Conservation (phyloP, 352 stramenopile species). For the Pythium volutum region DNA sequence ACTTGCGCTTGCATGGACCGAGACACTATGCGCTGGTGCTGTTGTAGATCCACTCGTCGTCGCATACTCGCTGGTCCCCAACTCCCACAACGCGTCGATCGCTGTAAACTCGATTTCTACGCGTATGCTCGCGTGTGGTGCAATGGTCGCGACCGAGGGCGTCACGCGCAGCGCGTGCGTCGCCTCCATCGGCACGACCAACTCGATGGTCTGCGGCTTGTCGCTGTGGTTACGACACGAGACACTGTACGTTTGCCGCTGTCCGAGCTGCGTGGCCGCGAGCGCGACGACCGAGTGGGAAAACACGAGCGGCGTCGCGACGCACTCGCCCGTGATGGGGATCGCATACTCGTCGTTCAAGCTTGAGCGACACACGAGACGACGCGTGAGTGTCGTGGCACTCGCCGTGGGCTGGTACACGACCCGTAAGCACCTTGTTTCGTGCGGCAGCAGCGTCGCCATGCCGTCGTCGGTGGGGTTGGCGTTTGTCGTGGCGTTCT, state of each 20-base stretch:
- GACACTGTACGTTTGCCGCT: slow-evolving; percentile 39
- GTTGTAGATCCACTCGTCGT: not conserved
- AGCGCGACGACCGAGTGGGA: slow-evolving; percentile 49
- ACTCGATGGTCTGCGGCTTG: slow-evolving; percentile 37
- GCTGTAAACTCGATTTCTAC: slow-evolving; percentile 86
- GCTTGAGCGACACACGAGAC: slow-evolving; percentile 41
- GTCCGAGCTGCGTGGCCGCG: slow-evolving; percentile 35
- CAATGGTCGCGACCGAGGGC: slow-evolving; percentile 59
- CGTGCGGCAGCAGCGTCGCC: slow-evolving; percentile 46
- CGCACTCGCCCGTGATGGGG: slow-evolving; percentile 32
- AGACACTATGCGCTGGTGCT: slow-evolving; percentile 11
- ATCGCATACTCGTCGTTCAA: slow-evolving; percentile 49
- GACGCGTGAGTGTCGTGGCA: slow-evolving; percentile 32
- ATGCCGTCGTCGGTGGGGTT: slow-evolving; percentile 50
- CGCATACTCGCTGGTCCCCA: slow-evolving; percentile 21
- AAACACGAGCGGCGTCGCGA: slow-evolving; percentile 43
- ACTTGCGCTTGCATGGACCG: slow-evolving; percentile 1
- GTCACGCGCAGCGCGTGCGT: slow-evolving; percentile 45
- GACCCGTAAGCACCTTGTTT: slow-evolving; percentile 33
- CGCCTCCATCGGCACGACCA: slow-evolving; percentile 37
- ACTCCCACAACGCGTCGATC: slow-evolving; percentile 37
- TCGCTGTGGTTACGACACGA: slow-evolving; percentile 42
- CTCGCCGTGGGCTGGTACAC: slow-evolving; percentile 47
- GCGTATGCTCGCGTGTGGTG: slow-evolving; percentile 36
- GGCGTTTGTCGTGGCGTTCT: slow-evolving; percentile 10